Evolutionary conservation across 2,329 filamentous ascomycete genomes (phyloP).

Genomic region (Talaromyces sp.): DNA sequence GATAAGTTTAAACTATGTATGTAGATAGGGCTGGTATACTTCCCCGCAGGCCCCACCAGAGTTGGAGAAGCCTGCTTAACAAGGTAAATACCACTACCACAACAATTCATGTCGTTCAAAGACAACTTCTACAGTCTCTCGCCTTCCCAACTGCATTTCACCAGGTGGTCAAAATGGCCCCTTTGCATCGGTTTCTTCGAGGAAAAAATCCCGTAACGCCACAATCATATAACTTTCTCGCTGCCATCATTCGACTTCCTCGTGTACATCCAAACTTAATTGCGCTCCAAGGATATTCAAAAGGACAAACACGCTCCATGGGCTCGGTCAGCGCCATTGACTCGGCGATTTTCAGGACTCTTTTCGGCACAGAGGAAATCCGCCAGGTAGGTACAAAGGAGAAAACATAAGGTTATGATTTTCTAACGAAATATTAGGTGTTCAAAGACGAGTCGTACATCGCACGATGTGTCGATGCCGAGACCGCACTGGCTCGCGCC

Average conservation of each 20-base stretch:
- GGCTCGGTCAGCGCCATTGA: slow-evolving; percentile 35
- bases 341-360: slow-evolving; percentile 46
- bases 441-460: slow-evolving; percentile 50
- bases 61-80: background rate
- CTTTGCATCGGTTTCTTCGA: background rate
- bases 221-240: background rate
- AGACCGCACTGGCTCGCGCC: slow-evolving; percentile 48
- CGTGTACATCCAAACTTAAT: background rate
- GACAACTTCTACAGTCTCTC: background rate
- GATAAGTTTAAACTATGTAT: no score
- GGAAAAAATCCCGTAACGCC: background rate
- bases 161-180: background rate
- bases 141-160: background rate
- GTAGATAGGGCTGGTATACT: background rate
- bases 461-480: slow-evolving; percentile 45
- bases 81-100: background rate
- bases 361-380: slow-evolving; percentile 50
- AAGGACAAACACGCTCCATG: slow-evolving; percentile 32
- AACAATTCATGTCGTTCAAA: background rate
- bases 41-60: background rate
- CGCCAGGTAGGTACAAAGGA: slow-evolving; percentile 25
- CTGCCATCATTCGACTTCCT: background rate
- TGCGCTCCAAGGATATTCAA: background rate
- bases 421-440: slow-evolving; percentile 21
- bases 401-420: no score